These are phyloP conservation scores for Trypanosoma grayi DNA, from an alignment of 208 protist species.

Conservation along the genomic window DNA sequence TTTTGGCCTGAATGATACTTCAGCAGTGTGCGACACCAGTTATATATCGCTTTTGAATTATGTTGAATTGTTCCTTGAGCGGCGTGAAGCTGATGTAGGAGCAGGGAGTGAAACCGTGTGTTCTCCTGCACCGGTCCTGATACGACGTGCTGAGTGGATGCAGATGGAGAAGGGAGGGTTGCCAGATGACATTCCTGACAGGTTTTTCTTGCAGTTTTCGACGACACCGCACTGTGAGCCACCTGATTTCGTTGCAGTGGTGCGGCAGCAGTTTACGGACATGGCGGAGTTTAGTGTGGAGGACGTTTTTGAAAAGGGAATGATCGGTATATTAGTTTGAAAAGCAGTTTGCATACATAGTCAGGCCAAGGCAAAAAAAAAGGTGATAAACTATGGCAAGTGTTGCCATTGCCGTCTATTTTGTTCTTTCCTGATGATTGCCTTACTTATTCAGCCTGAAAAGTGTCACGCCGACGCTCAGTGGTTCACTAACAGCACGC, in stretches of 20 bases:
- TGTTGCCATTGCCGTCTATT: conserved; percentile 1
- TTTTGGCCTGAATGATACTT: conserved; percentile 9
- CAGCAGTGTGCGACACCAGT: neutral
- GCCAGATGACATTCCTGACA: conserved; percentile 23
- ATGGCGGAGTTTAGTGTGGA: conserved; percentile 10
- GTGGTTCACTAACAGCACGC: too few species aligned
- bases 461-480: neutral
- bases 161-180: neutral
- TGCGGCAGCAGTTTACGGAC: conserved; percentile 15
- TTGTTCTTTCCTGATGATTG: neutral
- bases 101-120: neutral
- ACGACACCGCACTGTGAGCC: conserved; percentile 76
- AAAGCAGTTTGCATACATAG: too few species aligned
- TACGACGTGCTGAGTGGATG: conserved; percentile 20
- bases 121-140: conserved; percentile 11
- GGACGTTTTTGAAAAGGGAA: conserved; percentile 31
- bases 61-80: conserved; percentile 27
- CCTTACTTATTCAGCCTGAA: neutral
- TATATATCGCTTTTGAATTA: neutral
- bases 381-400: neutral
- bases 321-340: conserved; percentile 24
- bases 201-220: conserved; percentile 34
- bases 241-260: conserved; percentile 36
- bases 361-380: too few species aligned
- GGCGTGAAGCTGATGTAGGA: neutral